phyloP scores from a whole-genome alignment of 164 flowering plant genomes.

The Dillenia suffruticosa region DNA sequence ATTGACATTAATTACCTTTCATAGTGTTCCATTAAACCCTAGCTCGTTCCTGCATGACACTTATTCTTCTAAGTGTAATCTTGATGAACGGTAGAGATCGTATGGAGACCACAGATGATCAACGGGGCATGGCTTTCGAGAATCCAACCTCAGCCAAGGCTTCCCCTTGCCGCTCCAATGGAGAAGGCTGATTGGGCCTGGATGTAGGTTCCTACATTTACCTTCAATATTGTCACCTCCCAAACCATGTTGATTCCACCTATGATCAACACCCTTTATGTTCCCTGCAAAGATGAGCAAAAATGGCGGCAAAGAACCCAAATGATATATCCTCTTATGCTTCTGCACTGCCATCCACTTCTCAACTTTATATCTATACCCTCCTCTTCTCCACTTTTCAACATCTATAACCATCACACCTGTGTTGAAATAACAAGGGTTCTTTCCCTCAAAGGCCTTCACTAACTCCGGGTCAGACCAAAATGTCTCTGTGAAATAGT shows the following conservation, averaged over 20 bases:
- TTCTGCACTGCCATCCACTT: conserved; percentile 67
- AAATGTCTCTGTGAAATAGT: conserved; percentile 49
- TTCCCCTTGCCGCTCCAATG: conserved; percentile 76
- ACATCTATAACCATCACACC: conserved; percentile 71
- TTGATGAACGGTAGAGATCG: conserved; percentile 46
- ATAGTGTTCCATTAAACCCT: too few species aligned
- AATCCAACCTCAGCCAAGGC: conserved; percentile 58
- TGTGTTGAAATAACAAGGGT: conserved; percentile 67
- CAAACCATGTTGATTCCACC: conserved; percentile 66
- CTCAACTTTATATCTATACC: conserved; percentile 49
- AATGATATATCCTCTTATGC: conserved; percentile 42
- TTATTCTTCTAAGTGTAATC: conserved; percentile 27
- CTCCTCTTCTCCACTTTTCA: conserved; percentile 58
- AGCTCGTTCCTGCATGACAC: too few species aligned
- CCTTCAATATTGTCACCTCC: conserved; percentile 61
- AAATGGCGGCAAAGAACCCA: conserved; percentile 63
- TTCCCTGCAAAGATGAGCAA: conserved; percentile 56
- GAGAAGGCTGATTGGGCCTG: conserved; percentile 59
- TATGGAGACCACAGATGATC: conserved; percentile 64
- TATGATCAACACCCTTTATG: conserved; percentile 45
- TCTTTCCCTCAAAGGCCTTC: conserved; percentile 39
- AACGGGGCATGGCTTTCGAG: conserved; percentile 43
- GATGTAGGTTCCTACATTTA: conserved; percentile 48
- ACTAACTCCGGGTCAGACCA: conserved; percentile 46
- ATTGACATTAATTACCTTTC: too few species aligned